Conservation (phyloP, 2,329 filamentous ascomycete species). For the Verticillium dahliae region DNA sequence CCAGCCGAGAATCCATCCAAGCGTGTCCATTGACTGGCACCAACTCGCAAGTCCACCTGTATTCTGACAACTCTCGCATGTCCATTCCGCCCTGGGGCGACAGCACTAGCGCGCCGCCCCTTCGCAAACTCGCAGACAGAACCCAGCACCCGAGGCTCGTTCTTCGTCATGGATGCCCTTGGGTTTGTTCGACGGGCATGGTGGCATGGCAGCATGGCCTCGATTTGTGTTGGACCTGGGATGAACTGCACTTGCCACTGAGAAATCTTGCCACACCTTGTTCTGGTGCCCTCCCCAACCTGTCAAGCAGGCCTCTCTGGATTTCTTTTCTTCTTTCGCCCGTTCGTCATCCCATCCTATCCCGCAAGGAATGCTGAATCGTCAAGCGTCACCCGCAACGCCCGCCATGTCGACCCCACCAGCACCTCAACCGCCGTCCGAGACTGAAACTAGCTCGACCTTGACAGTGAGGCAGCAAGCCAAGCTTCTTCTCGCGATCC, state of each 20-base stretch:
- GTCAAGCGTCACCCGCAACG: too few relatives aligned
- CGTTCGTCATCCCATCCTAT: background rate
- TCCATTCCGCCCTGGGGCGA: background rate
- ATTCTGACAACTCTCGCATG: background rate
- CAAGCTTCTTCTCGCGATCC: constrained; percentile 20
- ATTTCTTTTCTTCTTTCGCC: too few relatives aligned
- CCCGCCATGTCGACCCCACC: background rate
- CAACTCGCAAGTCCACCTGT: background rate
- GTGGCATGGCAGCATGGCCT: background rate
- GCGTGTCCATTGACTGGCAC: background rate
- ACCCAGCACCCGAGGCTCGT: background rate
- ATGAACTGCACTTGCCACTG: background rate
- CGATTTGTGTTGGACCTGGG: background rate
- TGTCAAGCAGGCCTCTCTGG: too few relatives aligned
- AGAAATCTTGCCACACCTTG: background rate
- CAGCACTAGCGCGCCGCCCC: background rate
- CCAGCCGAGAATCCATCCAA: background rate
- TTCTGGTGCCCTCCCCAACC: background rate
- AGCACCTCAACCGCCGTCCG: constrained; percentile 12
- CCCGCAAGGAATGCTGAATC: too few relatives aligned
- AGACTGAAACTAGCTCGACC: background rate
- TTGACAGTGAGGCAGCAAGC: background rate
- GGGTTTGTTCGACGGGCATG: too few relatives aligned
- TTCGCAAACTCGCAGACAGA: background rate
- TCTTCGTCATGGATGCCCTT: background rate